These are phyloP conservation scores for Pseudogymnoascus sp. DNA, from an alignment of 2,329 filamentous ascomycete genomes.

Conservation along the genomic window DNA sequence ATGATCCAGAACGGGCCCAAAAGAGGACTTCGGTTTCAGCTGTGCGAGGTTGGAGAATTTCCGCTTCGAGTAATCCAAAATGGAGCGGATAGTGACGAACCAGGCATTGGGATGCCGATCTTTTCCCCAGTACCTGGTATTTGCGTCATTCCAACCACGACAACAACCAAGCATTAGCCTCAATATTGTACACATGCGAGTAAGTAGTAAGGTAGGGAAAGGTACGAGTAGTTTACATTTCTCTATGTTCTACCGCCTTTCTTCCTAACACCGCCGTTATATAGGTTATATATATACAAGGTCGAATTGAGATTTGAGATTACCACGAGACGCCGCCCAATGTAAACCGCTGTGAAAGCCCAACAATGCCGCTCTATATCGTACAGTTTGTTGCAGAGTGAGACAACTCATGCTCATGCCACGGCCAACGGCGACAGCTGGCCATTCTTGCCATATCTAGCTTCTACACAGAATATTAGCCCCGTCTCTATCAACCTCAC, in stretches of 20 bases:
- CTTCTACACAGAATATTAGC: slow-evolving; percentile 51
- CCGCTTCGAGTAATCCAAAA: not conserved
- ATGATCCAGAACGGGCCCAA: not conserved
- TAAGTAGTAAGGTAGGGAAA: too few species aligned
- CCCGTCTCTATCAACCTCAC: not conserved
- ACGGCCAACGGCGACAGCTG: slow-evolving; percentile 40
- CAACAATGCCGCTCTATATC: slow-evolving; percentile 4
- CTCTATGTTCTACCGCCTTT: not conserved
- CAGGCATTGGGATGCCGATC: not conserved
- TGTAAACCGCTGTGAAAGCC: slow-evolving; percentile 1
- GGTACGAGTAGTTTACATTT: not conserved
- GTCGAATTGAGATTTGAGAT: slow-evolving; percentile 7
- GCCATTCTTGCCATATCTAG: slow-evolving; percentile 76
- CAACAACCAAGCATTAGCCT: not conserved
- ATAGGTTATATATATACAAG: not conserved
- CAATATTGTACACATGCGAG: not conserved
- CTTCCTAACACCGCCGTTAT: not conserved
- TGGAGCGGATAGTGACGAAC: slow-evolving; percentile 1
- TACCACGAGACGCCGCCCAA: slow-evolving; percentile 21
- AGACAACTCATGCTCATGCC: not conserved
- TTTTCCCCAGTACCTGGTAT: slow-evolving; percentile 1
- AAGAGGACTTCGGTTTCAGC: not conserved
- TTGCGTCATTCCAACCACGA: not conserved
- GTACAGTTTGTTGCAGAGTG: slow-evolving; percentile 9
- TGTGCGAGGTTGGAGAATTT: slow-evolving; percentile 2